Evolutionary conservation across 2,329 filamentous ascomycete genomes (phyloP).

Genomic region (Aspergillus neoniger): DNA sequence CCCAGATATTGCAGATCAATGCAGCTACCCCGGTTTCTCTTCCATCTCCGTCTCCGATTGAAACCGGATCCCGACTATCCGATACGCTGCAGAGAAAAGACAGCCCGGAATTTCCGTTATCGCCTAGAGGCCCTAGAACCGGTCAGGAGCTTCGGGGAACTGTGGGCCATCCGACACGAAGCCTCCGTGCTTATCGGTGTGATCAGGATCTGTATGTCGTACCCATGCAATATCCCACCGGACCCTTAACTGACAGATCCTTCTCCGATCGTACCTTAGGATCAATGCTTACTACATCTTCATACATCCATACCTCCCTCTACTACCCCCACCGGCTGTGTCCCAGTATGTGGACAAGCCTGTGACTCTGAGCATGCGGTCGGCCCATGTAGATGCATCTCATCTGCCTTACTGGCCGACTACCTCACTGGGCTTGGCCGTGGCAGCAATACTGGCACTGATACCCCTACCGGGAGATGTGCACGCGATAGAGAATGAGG

Average conservation of each 20-base stretch:
- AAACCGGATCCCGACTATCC: not conserved
- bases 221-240: not conserved
- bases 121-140: not conserved
- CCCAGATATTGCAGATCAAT: not conserved
- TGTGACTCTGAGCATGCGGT: not conserved
- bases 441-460: conserved; percentile 24
- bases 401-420: conserved; percentile 25
- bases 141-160: not conserved
- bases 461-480: conserved; percentile 20
- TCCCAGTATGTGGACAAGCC: conserved; percentile 16
- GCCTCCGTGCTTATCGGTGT: conserved; percentile 3
- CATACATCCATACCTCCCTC: conserved; percentile 29
- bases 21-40: not conserved
- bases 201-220: conserved; percentile 12
- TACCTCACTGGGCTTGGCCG: conserved; percentile 23
- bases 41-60: not conserved
- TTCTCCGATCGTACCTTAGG: conserved; percentile 11
- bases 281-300: conserved; percentile 31
- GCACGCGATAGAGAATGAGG: conserved; percentile 4
- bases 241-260: not conserved
- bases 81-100: not conserved
- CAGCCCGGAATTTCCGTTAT: not conserved
- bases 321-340: conserved; percentile 19
- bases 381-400: conserved; percentile 6
- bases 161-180: not conserved